Percentiles rank a stretch among this genome's conserved stretches.
Conservation (phyloP, 768 basidiomycete species). For the Phaffia australis region DNA sequence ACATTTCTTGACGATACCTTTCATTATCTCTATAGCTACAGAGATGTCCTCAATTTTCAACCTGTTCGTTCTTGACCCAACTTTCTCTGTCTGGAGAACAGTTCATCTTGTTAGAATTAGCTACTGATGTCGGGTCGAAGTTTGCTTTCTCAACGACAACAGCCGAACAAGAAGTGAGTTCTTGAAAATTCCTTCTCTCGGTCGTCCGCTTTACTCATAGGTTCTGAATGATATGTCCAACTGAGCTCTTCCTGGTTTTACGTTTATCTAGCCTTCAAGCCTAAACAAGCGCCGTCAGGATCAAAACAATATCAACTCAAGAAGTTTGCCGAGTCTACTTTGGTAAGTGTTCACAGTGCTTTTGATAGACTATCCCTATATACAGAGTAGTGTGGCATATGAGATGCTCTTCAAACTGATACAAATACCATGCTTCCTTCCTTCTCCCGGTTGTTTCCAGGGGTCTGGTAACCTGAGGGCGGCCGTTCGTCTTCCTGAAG, state of each 20-base stretch:
- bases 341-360: slow-evolving; percentile 28
- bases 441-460: slow-evolving; percentile 39
- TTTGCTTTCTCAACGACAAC: slow-evolving; percentile 4
- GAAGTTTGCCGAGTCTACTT: slow-evolving; percentile 51
- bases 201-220: neutral
- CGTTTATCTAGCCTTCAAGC: slow-evolving; percentile 58
- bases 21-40: neutral
- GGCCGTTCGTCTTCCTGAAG: slow-evolving; percentile 88
- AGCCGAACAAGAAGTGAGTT: slow-evolving; percentile 26
- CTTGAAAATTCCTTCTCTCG: neutral
- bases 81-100: neutral
- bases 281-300: slow-evolving; percentile 85
- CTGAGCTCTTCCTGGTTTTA: neutral
- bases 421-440: neutral
- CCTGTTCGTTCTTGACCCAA: slow-evolving; percentile 5
- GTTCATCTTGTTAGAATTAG: neutral
- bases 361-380: neutral
- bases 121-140: neutral
- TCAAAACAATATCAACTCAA: slow-evolving; percentile 96
- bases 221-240: neutral
- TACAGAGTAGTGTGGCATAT: no score
- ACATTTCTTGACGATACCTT: neutral
- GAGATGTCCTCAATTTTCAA: slow-evolving; percentile 25
- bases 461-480: slow-evolving; percentile 89
- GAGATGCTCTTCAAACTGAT: neutral